Base-by-base conservation (phyloP, 345 rosid genomes). In the Bruguiera sexangula region DNA sequence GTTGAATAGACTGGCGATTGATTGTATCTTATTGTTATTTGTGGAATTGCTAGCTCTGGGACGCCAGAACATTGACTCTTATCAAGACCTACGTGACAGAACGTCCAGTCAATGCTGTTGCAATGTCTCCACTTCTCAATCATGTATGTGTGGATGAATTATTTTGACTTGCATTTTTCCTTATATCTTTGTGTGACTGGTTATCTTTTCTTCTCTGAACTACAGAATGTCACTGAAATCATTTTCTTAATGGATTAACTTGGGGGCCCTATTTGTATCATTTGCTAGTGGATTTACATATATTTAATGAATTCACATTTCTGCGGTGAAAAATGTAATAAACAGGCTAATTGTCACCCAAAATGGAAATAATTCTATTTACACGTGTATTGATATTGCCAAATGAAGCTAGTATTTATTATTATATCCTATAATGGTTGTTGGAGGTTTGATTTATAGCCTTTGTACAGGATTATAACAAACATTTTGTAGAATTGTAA, bases 31-130 rank as follows among this genome's bases (percentile, higher is more conserved):
- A 30, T 72, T 69, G 60, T 66, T 13, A 62, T 60, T 69, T 69
- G 61, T 59, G 57, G 56, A 64, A 70, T 75, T 71, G 74, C 67
- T 75, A 96, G 98, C 93, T 92, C 31, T 96, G 98, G 99, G 99
- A 96, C 76, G 73, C 72, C 70, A 85, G 97, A 75, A 85, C 92
- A 0, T 79, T 96, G 86, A 81, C 94, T 53, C 98, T 96, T 32
- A 82, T 96, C 70, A 92, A 96, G 87, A 92, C 90, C 56, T 96
- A 90, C 76, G 83, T 66, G 60, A 86, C 97, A 2, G 97, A 82
- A 60, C 87, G 96, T n/a, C 99, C 99, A 0, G 99, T 96, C 55
- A 96, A 96, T 75, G 99, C 99, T 60, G 99, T 96, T 37, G 66
- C 98, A 34, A 85, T 96, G 96, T 96, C 99, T 75, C 99, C 98